These are phyloP conservation scores for Blastobotrys peoriensis DNA, from an alignment of 805 yeast genomes.

Conservation along the genomic window DNA sequence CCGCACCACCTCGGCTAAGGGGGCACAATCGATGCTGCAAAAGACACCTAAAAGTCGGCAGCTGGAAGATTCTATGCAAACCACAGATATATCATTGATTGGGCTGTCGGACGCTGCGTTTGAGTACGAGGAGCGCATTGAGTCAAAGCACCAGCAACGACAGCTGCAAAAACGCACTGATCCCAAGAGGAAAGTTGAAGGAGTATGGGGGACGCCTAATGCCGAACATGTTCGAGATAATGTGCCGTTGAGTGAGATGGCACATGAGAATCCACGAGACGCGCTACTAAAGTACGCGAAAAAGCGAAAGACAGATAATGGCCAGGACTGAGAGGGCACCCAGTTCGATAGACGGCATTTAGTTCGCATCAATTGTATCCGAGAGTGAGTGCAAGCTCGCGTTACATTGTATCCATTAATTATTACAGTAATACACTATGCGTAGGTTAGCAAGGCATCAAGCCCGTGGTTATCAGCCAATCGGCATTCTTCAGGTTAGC, in stretches of 20 bases:
- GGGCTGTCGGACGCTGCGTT: slow-evolving; percentile 25
- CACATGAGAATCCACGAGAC: slow-evolving; percentile 31
- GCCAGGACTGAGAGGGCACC: no score
- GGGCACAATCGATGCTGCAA: slow-evolving; percentile 25
- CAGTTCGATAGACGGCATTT: no score
- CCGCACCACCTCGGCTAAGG: slow-evolving; percentile 24
- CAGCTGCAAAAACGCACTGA: slow-evolving; percentile 4
- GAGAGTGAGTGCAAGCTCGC: no score
- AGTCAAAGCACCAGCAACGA: slow-evolving; percentile 5
- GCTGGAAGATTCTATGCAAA: slow-evolving; percentile 27
- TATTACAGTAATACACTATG: no score
- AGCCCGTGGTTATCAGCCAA: no score
- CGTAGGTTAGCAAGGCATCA: no score
- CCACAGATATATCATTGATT: slow-evolving; percentile 22
- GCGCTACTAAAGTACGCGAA: slow-evolving; percentile 29
- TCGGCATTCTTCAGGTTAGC: no score
- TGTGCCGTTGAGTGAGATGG: slow-evolving; percentile 13
- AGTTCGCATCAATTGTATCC: no score
- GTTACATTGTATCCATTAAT: no score
- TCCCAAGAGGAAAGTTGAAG: slow-evolving; percentile 5
- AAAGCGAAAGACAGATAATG: slow-evolving; percentile 24
- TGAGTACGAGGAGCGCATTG: slow-evolving; percentile 2
- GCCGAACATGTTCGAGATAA: slow-evolving; percentile 17
- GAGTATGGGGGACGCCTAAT: slow-evolving; percentile 24
- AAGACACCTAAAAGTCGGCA: slow-evolving; percentile 26